Evolutionary conservation across 805 yeast genomes (phyloP).

Genomic region (Candida ulmi): DNA sequence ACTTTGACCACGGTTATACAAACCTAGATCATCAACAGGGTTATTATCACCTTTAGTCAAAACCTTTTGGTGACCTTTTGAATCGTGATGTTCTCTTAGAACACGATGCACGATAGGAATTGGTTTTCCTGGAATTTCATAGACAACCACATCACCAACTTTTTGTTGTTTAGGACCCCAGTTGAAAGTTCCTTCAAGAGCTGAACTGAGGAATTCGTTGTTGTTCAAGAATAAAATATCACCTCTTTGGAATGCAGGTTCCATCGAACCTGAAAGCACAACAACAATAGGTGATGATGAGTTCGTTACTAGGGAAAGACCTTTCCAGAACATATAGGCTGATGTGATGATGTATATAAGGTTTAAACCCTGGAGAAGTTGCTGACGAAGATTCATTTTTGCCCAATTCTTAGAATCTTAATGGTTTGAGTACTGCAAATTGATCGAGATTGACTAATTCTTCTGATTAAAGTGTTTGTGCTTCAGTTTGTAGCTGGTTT

Average conservation of each 20-base stretch:
- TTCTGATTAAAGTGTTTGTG: too few relatives aligned
- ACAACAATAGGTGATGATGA: constrained; percentile 94
- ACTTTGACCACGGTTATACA: constrained; percentile 70
- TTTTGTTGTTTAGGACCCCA: constrained; percentile 29
- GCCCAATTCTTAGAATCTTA: not conserved
- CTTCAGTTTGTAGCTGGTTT: too few relatives aligned
- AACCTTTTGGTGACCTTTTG: constrained; percentile 50
- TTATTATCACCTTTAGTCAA: constrained; percentile 97
- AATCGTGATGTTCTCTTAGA: constrained; percentile 69
- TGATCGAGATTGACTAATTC: too few relatives aligned
- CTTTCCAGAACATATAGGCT: constrained; percentile 90
- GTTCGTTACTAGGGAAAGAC: constrained; percentile 67
- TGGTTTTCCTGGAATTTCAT: constrained; percentile 68
- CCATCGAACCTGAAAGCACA: constrained; percentile 97
- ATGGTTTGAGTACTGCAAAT: too few relatives aligned
- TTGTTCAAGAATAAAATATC: constrained; percentile 92
- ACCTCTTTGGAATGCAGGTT: constrained; percentile 98
- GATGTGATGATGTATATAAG: constrained; percentile 78
- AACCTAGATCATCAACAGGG: constrained; percentile 81
- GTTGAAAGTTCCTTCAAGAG: not conserved
- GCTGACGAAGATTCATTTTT: constrained; percentile 55
- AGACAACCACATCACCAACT: constrained; percentile 93
- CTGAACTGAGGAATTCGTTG: constrained; percentile 13
- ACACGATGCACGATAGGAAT: constrained; percentile 98
- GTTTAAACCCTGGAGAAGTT: constrained; percentile 59